A percentile compares a stretch with the other conserved stretches of the same genome.
Conservation (phyloP, 257 asterid species). For the Przewalskia tangutica region DNA sequence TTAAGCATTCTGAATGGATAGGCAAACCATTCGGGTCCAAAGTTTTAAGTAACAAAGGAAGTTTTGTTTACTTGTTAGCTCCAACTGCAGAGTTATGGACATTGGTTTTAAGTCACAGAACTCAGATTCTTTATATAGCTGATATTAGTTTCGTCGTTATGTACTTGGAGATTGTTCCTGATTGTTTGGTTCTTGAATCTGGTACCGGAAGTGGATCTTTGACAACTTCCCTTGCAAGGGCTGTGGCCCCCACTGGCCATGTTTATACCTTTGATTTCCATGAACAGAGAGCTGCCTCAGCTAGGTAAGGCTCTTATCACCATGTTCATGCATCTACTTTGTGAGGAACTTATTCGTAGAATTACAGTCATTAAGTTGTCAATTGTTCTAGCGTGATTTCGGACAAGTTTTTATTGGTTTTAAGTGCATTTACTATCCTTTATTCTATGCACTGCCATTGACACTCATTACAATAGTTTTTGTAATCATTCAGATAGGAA, state of each 20-base stretch:
- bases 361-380: not conserved
- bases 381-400: not conserved
- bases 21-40: slow-evolving; percentile 90
- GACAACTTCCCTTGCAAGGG: slow-evolving; percentile 82
- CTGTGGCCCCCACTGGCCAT: slow-evolving; percentile 74
- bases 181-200: slow-evolving; percentile 86
- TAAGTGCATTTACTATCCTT: not conserved
- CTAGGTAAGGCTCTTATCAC: slow-evolving; percentile 44
- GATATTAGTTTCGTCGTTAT: slow-evolving; percentile 84
- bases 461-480: too few species aligned
- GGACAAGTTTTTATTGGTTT: not conserved
- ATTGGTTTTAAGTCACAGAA: slow-evolving; percentile 87
- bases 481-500: too few species aligned
- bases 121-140: slow-evolving; percentile 89
- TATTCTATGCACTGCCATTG: too few species aligned
- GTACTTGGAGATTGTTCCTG: slow-evolving; percentile 87
- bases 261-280: slow-evolving; percentile 93
- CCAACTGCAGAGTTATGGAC: slow-evolving; percentile 99
- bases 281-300: slow-evolving; percentile 87
- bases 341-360: not conserved
- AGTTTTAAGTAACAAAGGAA: slow-evolving; percentile 67
- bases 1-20: slow-evolving; percentile 85
- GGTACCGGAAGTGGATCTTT: slow-evolving; percentile 98
- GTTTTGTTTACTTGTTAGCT: slow-evolving; percentile 71
- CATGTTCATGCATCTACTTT: not conserved